A percentile compares a stretch with the other conserved stretches of the same genome.
Conservation (phyloP, 176 grass and related monocot genomes). For the Ampelocalamus luodianensis region DNA sequence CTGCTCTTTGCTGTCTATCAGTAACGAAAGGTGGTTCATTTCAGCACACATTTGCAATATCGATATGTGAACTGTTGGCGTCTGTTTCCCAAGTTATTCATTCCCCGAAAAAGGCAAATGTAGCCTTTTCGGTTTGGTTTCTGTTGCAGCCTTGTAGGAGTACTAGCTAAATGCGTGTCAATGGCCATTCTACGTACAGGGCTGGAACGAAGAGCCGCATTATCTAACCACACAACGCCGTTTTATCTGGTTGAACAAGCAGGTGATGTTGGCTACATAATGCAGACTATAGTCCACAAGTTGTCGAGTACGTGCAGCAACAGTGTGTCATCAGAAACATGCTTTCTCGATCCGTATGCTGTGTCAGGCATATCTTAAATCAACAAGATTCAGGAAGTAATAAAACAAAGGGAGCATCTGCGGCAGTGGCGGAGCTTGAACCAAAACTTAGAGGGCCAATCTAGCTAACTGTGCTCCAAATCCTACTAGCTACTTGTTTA, state of each 20-base stretch:
- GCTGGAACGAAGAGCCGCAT: neutral
- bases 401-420: neutral
- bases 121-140: neutral
- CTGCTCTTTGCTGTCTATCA: neutral
- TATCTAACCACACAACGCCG: neutral
- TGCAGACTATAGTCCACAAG: neutral
- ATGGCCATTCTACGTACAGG: slow-evolving; percentile 17
- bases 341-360: neutral
- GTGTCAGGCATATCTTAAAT: neutral
- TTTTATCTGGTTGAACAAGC: neutral
- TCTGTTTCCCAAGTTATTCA: neutral
- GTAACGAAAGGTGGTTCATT: neutral
- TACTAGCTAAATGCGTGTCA: neutral
- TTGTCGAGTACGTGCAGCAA: neutral
- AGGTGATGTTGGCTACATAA: neutral
- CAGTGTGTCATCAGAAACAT: neutral
- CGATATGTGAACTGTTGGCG: neutral
- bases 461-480: too few relatives aligned
- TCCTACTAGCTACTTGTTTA: too few relatives aligned
- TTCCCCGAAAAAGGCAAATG: neutral
- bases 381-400: slow-evolving; percentile 8
- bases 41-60: neutral
- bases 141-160: neutral
- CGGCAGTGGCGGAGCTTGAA: too few relatives aligned
- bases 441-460: too few relatives aligned